Base-by-base conservation (phyloP, 139 green algal genomes). In the Eudorina sp. region DNA sequence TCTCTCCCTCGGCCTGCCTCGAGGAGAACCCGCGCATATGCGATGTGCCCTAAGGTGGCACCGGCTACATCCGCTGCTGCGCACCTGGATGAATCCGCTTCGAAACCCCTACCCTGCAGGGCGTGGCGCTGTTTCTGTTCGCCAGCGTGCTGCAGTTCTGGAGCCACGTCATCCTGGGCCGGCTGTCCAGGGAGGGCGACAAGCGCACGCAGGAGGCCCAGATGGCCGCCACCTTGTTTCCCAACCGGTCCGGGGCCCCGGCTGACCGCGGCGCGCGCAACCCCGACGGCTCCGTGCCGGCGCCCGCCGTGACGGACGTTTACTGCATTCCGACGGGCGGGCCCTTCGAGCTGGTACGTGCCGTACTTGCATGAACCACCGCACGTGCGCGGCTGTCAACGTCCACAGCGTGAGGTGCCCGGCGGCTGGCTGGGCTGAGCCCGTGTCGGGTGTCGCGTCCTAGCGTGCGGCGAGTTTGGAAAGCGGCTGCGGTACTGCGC, bases 261-360 rank as follows among this genome's bases (percentile, higher is more conserved):
- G 51, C 2, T 46, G 11, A 3, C 62, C 3, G 6, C 14, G 62
- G 4, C n/a, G 19, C 66, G 3, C 8, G 13, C 51, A 58, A 58
- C 51, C 51, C 51, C 51, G 51, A 58, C 51, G 51, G 51, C 51
- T 58, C 31, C 66, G 3, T 4, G 25, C 66, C 66, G 19, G 66
- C 31, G 16, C 66, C 66, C 31, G 38, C 40, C 14, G 72, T 38
- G 46, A 64, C 43, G 69, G 48, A 73, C 19, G 43, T 77, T 18
- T 92, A 92, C 69, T 9, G 0, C 53, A 75, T 88, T 1, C 89
- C 88, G 43, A 40, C 40, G 53, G 95, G 95, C 19, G 93, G 93
- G 40, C 25, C 83, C 13, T 98, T 98, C 92, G 90, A 95, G 89
- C 86, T 91, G 74, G 93, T 98, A 51, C 8, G 78, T 41, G 27